Base-by-base conservation (phyloP, 345 rosid genomes). In the Gossypium ekmanianum region DNA sequence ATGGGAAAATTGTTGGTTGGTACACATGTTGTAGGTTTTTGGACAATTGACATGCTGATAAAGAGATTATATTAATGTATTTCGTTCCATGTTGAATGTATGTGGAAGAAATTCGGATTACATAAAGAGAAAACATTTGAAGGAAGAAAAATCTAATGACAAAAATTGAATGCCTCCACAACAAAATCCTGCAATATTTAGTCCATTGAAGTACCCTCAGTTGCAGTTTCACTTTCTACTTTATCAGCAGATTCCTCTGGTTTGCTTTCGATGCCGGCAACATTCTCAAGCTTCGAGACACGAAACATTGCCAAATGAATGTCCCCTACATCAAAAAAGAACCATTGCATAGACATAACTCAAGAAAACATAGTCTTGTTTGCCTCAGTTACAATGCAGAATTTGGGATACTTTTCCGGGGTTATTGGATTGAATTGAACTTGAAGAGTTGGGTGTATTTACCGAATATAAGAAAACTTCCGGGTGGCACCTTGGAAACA, bases 381-480 rank as follows among this genome's bases (percentile, higher is more conserved):
- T 48, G 16, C 52, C 17, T 48, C 17, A 4, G 52, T 48, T 12
- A 48, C 52, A 48, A 48, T 48, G 52, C 52, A 48, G 13, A 48
- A 48, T 48, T 48, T 14, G 52, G 14, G 14, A 14, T 51, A 17
- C 17, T 51, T 54, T 43, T 11, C 16, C 18, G 10, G 27, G 39
- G 47, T 66, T 66, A 20, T 5, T 18, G 12, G n/a, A 68, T 26
- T 7, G 12, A 68, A 47, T 26, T 13, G 12, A 68, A 47, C 1
- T 56, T 20, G 61, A 54, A n/a, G 72, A 34, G 41, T 34, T 14
- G 11, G 3, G 14, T 14, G 7, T 9, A 24, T 68, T 68, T 89
- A 91, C 98, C 95, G 63, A 92, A 94, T 22, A 79, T 90, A 84
- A 94, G 75, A 67, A 74, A 74, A 41, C 85, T 89, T 52, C 96